Percentiles rank a stretch among this genome's conserved stretches.
These are phyloP conservation scores for Russula abietina DNA, from an alignment of 768 basidiomycete genomes.

Conservation along the genomic window DNA sequence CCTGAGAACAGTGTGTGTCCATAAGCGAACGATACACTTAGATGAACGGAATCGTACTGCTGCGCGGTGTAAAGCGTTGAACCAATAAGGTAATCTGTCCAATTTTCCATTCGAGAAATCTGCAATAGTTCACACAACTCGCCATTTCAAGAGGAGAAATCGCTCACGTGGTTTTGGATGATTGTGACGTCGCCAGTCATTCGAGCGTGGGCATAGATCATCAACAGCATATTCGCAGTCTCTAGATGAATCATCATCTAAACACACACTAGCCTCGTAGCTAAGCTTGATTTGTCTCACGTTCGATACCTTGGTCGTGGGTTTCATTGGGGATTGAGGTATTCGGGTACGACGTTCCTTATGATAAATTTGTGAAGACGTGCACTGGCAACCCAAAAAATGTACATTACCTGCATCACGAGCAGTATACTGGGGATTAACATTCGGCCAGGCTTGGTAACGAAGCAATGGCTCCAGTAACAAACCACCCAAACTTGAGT, in stretches of 20 bases:
- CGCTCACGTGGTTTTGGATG: slow-evolving; percentile 4
- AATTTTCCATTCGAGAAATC: slow-evolving; percentile 10
- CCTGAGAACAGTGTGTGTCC: neutral
- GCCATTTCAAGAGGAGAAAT: neutral
- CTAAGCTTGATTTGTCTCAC: neutral
- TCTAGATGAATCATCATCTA: neutral
- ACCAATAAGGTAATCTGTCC: slow-evolving; percentile 14
- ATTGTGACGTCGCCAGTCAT: slow-evolving; percentile 2
- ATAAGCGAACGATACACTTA: too few relatives aligned
- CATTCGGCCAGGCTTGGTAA: slow-evolving; percentile 5
- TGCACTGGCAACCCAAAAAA: neutral
- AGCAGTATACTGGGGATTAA: slow-evolving; percentile 8
- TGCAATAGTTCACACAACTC: neutral
- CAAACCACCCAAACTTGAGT: slow-evolving; percentile 10
- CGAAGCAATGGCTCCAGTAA: slow-evolving; percentile 22
- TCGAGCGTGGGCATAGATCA: slow-evolving; percentile 16
- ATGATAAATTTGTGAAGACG: neutral
- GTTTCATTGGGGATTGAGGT: neutral
- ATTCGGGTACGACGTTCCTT: slow-evolving; percentile 13
- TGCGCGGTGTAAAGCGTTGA: slow-evolving; percentile 2
- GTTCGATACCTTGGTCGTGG: slow-evolving; percentile 20
- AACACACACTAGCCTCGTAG: neutral
- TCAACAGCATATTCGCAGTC: slow-evolving; percentile 24
- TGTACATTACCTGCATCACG: slow-evolving; percentile 16
- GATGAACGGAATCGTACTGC: slow-evolving; percentile 4